Conservation (phyloP, 345 rosid genomes). For the Gynandropsis gynandra region DNA sequence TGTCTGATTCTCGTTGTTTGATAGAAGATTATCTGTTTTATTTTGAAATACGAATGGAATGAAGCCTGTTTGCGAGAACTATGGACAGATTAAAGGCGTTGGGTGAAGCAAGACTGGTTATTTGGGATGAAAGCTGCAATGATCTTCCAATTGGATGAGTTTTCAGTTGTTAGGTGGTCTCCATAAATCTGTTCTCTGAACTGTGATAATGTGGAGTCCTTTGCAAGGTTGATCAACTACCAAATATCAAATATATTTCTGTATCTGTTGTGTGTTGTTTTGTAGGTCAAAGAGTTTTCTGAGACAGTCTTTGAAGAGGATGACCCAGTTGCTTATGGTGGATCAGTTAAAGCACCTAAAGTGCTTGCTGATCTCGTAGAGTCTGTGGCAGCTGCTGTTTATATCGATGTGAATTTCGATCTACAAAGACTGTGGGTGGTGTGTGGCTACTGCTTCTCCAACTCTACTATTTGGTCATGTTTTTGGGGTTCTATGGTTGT, state of each 20-base stretch:
- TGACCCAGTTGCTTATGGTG: slow-evolving; percentile 41
- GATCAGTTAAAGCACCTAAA: slow-evolving; percentile 72
- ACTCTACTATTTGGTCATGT: slow-evolving; percentile 1
- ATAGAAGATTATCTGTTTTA: too few species aligned
- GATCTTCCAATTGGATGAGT: too few species aligned
- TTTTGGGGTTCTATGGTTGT: background rate
- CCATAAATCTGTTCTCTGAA: background rate
- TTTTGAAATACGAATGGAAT: too few species aligned
- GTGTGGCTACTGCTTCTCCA: slow-evolving; percentile 14
- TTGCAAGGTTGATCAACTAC: background rate
- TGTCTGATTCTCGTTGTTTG: too few species aligned
- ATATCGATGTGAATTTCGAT: slow-evolving; percentile 49
- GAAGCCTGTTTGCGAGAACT: too few species aligned
- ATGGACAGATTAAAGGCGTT: too few species aligned
- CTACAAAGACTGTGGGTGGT: slow-evolving; percentile 69
- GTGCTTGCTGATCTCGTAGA: slow-evolving; percentile 73
- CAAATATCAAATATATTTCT: background rate
- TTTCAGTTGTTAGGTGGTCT: too few species aligned
- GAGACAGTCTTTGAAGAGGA: slow-evolving; percentile 48
- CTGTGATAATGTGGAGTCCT: slow-evolving; percentile 4
- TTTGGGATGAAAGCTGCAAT: too few species aligned
- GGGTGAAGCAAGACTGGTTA: too few species aligned
- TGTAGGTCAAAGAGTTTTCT: slow-evolving; percentile 54
- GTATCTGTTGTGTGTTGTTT: background rate
- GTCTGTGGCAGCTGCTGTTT: slow-evolving; percentile 70